phyloP scores from a whole-genome alignment of 2,329 filamentous ascomycete genomes.

The Pseudopithomyces chartarum region DNA sequence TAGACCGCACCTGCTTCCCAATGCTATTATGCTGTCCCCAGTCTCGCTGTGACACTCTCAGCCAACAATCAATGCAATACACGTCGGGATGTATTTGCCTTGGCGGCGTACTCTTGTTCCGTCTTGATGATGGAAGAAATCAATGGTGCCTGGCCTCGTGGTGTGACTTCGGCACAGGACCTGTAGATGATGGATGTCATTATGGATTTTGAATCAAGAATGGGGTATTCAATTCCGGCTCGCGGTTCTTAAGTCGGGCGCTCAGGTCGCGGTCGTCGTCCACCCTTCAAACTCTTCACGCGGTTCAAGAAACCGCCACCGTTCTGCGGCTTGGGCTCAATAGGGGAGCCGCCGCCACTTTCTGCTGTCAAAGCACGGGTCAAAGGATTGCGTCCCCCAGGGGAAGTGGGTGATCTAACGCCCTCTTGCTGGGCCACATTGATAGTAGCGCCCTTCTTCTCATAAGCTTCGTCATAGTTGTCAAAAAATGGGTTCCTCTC shows the following conservation, averaged over 20 bases:
- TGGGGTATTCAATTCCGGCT: constrained; percentile 11
- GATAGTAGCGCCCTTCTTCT: constrained; percentile 66
- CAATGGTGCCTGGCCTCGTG: background rate
- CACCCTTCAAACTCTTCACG: constrained; percentile 46
- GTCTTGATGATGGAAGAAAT: background rate
- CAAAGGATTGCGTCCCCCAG: constrained; percentile 34
- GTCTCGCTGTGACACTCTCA: background rate
- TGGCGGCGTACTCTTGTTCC: background rate
- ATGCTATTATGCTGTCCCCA: background rate
- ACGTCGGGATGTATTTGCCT: background rate
- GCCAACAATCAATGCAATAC: background rate
- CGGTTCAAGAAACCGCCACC: constrained; percentile 40
- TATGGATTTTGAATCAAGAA: constrained; percentile 15
- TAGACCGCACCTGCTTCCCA: background rate
- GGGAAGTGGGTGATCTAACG: constrained; percentile 29
- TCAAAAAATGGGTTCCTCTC: constrained; percentile 79
- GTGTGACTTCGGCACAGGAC: background rate
- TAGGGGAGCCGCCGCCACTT: constrained; percentile 29
- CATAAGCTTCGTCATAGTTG: constrained; percentile 73
- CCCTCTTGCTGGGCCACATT: constrained; percentile 51
- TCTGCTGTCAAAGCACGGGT: constrained; percentile 41
- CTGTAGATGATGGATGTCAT: background rate
- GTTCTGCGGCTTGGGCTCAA: constrained; percentile 29
- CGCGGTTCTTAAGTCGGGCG: constrained; percentile 32
- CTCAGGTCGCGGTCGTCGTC: constrained; percentile 40